Evolutionary conservation across 257 asterid genomes (phyloP).

Genomic region (Verbena officinalis): DNA sequence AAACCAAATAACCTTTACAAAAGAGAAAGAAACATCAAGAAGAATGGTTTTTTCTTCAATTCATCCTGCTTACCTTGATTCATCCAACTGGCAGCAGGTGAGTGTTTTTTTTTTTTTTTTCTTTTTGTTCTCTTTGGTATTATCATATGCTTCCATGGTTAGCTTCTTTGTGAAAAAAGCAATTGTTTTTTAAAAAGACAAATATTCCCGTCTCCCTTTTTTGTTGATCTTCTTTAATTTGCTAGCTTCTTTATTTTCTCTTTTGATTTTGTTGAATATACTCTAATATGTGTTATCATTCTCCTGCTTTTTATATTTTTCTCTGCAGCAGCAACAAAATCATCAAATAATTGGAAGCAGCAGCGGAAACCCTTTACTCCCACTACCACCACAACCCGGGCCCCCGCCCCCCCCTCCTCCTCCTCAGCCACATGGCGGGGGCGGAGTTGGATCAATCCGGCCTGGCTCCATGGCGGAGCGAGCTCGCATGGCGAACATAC

Average conservation of each 20-base stretch:
- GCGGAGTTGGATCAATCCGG: slow-evolving; percentile 57
- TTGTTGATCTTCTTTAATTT: slow-evolving; percentile 14
- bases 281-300: slow-evolving; percentile 34
- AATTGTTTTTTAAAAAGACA: slow-evolving; percentile 43
- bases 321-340: slow-evolving; percentile 51
- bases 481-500: slow-evolving; percentile 87
- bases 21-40: slow-evolving; percentile 70
- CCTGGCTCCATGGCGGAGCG: slow-evolving; percentile 91
- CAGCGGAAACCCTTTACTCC: slow-evolving; percentile 47
- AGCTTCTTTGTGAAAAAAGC: slow-evolving; percentile 60
- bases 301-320: slow-evolving; percentile 23
- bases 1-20: slow-evolving; percentile 74
- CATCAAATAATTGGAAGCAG: slow-evolving; percentile 51
- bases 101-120: slow-evolving; percentile 26
- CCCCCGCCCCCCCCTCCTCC: slow-evolving; percentile 46
- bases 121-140: slow-evolving; percentile 17
- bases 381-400: slow-evolving; percentile 36
- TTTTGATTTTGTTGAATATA: slow-evolving; percentile 56
- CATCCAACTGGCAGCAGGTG: slow-evolving; percentile 99
- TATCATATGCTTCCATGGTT: slow-evolving; percentile 50
- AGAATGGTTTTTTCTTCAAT: slow-evolving; percentile 93
- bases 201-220: slow-evolving; percentile 52
- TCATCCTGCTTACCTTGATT: slow-evolving; percentile 96
- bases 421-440: slow-evolving; percentile 50
- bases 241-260: slow-evolving; percentile 30